Percentiles rank a stretch among this genome's conserved stretches.
Evolutionary conservation across 1,139 yeast species (phyloP).

Genomic region (Hyphopichia wangnamkhiaoensis): DNA sequence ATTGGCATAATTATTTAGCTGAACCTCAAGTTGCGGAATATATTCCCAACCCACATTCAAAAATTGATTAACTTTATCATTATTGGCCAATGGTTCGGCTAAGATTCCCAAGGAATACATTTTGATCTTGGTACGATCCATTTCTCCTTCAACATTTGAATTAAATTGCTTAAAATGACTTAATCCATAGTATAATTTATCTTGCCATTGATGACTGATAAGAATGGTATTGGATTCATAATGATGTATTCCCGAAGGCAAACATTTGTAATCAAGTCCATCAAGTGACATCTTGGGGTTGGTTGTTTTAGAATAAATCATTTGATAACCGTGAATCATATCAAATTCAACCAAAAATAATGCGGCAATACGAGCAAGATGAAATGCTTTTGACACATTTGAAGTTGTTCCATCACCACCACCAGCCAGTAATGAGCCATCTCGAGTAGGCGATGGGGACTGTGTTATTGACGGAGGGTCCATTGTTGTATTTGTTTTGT

Average conservation of each 20-base stretch:
- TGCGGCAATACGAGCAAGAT: conserved; percentile 31
- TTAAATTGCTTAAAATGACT: conserved; percentile 34
- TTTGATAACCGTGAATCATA: conserved; percentile 58
- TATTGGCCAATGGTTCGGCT: conserved; percentile 36
- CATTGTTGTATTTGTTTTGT: too few species aligned
- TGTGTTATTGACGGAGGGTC: too few species aligned
- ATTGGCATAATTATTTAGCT: conserved; percentile 27
- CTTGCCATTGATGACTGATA: conserved; percentile 29
- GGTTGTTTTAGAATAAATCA: conserved; percentile 51
- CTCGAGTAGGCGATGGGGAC: too few species aligned
- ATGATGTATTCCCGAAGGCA: conserved; percentile 87
- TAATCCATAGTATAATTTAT: conserved; percentile 38
- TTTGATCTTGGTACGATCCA: conserved; percentile 53
- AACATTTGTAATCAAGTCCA: conserved; percentile 66
- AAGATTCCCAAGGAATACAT: conserved; percentile 68
- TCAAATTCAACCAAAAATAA: conserved; percentile 67
- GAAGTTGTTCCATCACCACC: neutral
- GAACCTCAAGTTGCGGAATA: conserved; percentile 42
- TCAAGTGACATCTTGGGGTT: conserved; percentile 22
- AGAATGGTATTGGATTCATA: conserved; percentile 47
- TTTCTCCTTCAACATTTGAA: conserved; percentile 15
- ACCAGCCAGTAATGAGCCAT: neutral
- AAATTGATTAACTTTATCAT: conserved; percentile 33
- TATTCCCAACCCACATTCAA: conserved; percentile 60
- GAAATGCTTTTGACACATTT: neutral